Base-by-base conservation (phyloP, 2,329 filamentous ascomycete species). In the Neonectria coccinea region DNA sequence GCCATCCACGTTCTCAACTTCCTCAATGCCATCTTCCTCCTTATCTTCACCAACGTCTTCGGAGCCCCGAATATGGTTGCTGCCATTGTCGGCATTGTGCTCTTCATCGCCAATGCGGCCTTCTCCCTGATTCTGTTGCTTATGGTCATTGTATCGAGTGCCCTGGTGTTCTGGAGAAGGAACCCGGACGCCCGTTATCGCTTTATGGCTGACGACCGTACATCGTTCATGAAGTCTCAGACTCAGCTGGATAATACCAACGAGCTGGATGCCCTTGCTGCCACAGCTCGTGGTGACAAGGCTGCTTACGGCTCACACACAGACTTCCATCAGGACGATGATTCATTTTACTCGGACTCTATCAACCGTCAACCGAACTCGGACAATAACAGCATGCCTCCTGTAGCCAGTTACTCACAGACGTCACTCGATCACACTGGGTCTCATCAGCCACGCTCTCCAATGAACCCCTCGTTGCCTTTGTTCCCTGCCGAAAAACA, bases 201-300 rank as follows among this genome's bases (percentile, higher is more conserved):
- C 79, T 93, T 93, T 73, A 97, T 98, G 94, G 91, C 91, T 59
- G 95, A 98, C 74, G 95, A 98, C 79, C 91, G 95, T 72, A 93
- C 93, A 55, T 97, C 94, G 5, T 97, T 98, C 82, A 97, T 97
- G 89, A 97, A 97, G 84, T 97, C 94, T 14, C 92, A 96, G 78
- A 92, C 92, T 4, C 90, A 94, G 75, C 83, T 97, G 57, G 87
- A 81, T 33, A 81, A 84, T 16, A 92, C 91, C 11, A 97, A 93
- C 4, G 94, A 97, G 80, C 86, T 97, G 52, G 93, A 97, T 77
- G 94, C 94, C 2, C 83, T 97, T 60, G 94, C 92, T 70, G 92
- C 92, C n/a, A 97, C 94, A 2, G 94, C 94, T 31, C 91, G 94
- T 73, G 93, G 94, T 61, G 94, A 97, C 75, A 92, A 92, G 45